Evolutionary conservation across 371 early-diverging fungal species (phyloP).

Genomic region (Lichtheimia hyalospora): DNA sequence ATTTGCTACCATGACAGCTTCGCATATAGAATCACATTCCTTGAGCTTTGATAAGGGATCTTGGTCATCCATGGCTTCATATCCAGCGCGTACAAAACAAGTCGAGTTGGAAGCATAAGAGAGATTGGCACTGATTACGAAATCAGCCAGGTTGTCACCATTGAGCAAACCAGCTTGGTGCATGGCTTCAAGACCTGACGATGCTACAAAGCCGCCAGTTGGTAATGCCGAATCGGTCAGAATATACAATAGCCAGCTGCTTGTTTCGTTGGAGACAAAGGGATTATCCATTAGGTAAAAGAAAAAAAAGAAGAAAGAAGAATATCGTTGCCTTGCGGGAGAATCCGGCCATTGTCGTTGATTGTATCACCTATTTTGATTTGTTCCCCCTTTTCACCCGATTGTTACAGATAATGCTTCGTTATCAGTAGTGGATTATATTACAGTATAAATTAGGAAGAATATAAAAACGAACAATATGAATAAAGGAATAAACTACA

Average conservation of each 20-base stretch:
- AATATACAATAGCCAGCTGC: constrained; percentile 78
- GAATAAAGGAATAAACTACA: too few species aligned
- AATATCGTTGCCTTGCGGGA: too few species aligned
- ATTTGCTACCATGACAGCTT: constrained; percentile 64
- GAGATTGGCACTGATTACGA: constrained; percentile 55
- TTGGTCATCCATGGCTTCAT: constrained; percentile 39
- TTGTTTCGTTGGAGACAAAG: constrained; percentile 43
- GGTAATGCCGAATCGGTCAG: constrained; percentile 91
- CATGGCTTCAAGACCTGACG: constrained; percentile 78
- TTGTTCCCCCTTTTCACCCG: too few species aligned
- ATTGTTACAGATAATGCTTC: too few species aligned
- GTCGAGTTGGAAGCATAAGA: constrained; percentile 68
- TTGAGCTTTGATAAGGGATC: constrained; percentile 37
- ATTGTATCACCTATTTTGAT: too few species aligned
- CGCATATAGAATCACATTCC: constrained; percentile 54
- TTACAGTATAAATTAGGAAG: too few species aligned
- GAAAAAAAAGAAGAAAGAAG: too few species aligned
- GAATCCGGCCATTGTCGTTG: too few species aligned
- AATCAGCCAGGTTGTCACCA: constrained; percentile 34
- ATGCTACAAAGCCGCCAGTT: constrained; percentile 86
- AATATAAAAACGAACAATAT: too few species aligned
- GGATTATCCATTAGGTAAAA: constrained; percentile 15
- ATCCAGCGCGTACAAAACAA: constrained; percentile 68
- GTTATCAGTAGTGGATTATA: too few species aligned
- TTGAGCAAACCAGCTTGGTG: constrained; percentile 60